These are phyloP conservation scores for Vigna mungo DNA, from an alignment of 306 rosid genomes.

Conservation along the genomic window DNA sequence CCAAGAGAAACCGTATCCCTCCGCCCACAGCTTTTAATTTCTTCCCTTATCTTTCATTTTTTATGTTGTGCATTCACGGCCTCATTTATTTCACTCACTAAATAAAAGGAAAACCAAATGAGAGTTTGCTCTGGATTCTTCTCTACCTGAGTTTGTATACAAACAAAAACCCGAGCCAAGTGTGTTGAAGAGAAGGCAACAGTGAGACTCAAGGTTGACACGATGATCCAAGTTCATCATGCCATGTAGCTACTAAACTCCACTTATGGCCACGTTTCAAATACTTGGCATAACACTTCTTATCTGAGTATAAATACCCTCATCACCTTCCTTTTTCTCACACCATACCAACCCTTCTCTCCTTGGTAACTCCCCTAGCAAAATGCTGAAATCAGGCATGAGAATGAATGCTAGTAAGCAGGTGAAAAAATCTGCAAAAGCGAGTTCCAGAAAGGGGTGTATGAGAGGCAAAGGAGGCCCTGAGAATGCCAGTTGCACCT, in stretches of 20 bases:
- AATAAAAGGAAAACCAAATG: not conserved
- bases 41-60: not conserved
- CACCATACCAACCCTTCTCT: conserved; percentile 3
- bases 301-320: conserved; percentile 48
- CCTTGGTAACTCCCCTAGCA: not conserved
- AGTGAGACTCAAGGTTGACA: conserved; percentile 68
- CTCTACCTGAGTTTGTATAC: conserved; percentile 52
- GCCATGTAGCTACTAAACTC: conserved; percentile 72
- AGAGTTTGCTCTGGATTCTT: conserved; percentile 28
- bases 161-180: conserved; percentile 64
- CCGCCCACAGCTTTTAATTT: conserved; percentile 28
- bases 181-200: conserved; percentile 62
- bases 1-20: conserved; percentile 7
- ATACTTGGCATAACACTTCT: not conserved
- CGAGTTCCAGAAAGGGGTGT: conserved; percentile 85
- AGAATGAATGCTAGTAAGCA: conserved; percentile 46
- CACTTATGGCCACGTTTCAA: conserved; percentile 80
- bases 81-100: conserved; percentile 25
- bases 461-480: conserved; percentile 99
- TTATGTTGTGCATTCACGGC: conserved; percentile 28
- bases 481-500: conserved; percentile 81
- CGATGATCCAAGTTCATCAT: conserved; percentile 62
- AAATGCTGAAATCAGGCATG: conserved; percentile 55
- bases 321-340: not conserved
- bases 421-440: conserved; percentile 59